Evolutionary conservation across 371 early-diverging fungal genomes (phyloP), one percentile per base, ranked within the genome.

Genomic region (Syncephalastrum sp.): DNA sequence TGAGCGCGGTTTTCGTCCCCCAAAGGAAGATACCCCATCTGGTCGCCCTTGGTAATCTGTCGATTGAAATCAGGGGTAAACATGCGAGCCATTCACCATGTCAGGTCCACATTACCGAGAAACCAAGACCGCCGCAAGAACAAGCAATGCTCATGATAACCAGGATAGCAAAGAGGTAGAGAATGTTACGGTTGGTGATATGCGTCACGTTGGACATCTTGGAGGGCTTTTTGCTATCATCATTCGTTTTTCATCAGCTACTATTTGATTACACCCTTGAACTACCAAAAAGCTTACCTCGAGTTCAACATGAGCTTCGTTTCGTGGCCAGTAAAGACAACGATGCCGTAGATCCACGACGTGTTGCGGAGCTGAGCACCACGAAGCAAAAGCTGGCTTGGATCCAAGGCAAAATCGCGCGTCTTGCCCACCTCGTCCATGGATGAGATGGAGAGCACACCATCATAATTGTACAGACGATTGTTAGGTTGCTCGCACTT

Each of bases 141-240:
- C 95, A 93, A 56, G 88, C 75, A 15, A 97, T 67, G 14, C 95
- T 85, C 87, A 97, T 86, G 10, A 79, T 57, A 7, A 96, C 67
- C 25, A 98, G 76, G 60, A 96, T 91, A 12, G 81, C 63, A 65
- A 98, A 98, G 55, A 98, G 71, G 59, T 91, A 95, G 23, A 93
- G 76, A 64, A 98, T 96, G 61, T 98, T 94, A 42, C 82, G 74
- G 72, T 97, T 97, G 53, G 96, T 96, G 65, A 91, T 89, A 51
- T 81, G 85, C 59, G 95, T 94, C 1, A 92, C 87, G 63, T 78
- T 78, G 15, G 79, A 78, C 19, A 64, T 56, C 47, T 78, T 78
- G 2, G 79, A 62, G 7, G 79, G 79, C 50, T 75, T 78, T 55
- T 78, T 78, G 52, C 79, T 75, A 29, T 42, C 41, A 41, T 24